These are phyloP conservation scores for Physcia stellaris DNA, from an alignment of 495 filamentous ascomycete genomes.

Conservation along the genomic window DNA sequence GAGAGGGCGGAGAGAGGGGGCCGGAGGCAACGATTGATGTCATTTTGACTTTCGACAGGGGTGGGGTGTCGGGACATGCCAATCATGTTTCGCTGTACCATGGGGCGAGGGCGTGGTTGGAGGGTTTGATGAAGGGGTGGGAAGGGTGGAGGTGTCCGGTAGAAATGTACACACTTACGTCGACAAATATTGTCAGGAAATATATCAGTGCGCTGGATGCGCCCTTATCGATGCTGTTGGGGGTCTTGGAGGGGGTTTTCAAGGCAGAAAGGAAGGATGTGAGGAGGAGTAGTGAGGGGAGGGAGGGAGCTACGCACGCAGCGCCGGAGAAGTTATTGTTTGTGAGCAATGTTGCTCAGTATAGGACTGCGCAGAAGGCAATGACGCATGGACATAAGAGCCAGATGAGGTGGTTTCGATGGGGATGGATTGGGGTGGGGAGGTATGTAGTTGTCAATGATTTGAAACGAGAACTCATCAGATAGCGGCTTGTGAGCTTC, in stretches of 20 bases:
- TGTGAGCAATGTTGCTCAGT: conserved; percentile 47
- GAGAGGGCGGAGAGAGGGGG: conserved; percentile 16
- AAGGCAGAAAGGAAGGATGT: conserved; percentile 20
- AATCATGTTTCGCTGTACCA: conserved; percentile 84
- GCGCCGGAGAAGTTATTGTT: conserved; percentile 47
- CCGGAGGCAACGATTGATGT: conserved; percentile 58
- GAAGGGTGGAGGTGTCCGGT: conserved; percentile 59
- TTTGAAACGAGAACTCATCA: conserved; percentile 48
- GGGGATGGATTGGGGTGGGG: conserved; percentile 84
- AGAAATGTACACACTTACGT: conserved; percentile 68
- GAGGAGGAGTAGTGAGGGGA: conserved; percentile 18
- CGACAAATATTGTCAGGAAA: conserved; percentile 58
- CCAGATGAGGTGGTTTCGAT: conserved; percentile 98
- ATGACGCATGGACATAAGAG: conserved; percentile 84
- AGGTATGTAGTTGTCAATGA: conserved; percentile 96
- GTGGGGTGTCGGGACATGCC: conserved; percentile 71
- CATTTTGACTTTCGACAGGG: conserved; percentile 74
- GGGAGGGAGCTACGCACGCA: conserved; percentile 20
- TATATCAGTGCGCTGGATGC: conserved; percentile 67
- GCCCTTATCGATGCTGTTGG: conserved; percentile 41
- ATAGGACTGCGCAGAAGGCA: conserved; percentile 58
- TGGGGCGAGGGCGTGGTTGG: conserved; percentile 61
- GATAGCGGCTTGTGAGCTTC: no score
- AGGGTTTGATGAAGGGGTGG: conserved; percentile 44
- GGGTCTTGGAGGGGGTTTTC: conserved; percentile 27